phyloP scores from a whole-genome alignment of 177 flowering plant species.

The Tripterygium wilfordii region DNA sequence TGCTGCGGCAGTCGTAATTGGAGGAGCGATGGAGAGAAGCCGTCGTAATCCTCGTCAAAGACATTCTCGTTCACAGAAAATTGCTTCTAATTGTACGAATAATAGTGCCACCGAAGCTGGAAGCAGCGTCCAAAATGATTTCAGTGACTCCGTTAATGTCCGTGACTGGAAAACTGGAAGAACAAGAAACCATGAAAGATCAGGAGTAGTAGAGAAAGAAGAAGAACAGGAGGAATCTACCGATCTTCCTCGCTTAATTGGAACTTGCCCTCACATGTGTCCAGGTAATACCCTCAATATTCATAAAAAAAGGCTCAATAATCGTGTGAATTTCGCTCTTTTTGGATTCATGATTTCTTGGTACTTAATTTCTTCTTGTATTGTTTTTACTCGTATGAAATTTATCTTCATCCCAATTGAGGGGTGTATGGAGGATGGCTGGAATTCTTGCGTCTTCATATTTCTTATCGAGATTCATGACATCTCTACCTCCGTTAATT shows the following conservation, averaged over 20 bases:
- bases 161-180: neutral
- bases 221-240: neutral
- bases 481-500: too few species aligned
- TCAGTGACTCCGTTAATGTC: neutral
- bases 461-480: too few species aligned
- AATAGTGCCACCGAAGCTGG: neutral
- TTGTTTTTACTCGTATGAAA: too few species aligned
- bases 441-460: too few species aligned
- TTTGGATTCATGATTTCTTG: too few species aligned
- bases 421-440: too few species aligned
- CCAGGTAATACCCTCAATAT: conserved; percentile 29
- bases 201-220: neutral
- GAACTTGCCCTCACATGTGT: conserved; percentile 66
- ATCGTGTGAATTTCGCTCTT: too few species aligned
- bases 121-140: neutral
- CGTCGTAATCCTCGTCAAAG: neutral
- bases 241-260: conserved; percentile 16
- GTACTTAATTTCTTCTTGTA: too few species aligned
- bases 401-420: too few species aligned
- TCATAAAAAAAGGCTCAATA: too few species aligned
- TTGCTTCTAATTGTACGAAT: neutral
- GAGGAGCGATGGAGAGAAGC: neutral
- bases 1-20: too few species aligned
- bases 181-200: neutral
- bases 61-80: too few species aligned